Conservation (phyloP, 345 rosid species). For the Excoecaria agallocha region DNA sequence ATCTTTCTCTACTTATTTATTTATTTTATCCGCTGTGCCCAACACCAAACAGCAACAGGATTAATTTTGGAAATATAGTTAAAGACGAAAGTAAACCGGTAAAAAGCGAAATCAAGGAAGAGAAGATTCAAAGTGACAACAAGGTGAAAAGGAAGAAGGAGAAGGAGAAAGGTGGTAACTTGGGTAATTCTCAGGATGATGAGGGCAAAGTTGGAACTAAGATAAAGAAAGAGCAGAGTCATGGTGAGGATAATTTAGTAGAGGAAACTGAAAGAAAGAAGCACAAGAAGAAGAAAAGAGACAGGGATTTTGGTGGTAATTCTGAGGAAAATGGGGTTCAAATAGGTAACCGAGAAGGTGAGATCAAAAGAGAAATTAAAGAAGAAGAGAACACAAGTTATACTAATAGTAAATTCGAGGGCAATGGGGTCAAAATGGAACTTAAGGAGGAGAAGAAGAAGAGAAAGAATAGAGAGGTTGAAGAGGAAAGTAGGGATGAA, state of each 20-base stretch:
- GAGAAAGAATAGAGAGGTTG: slow-evolving; percentile 29
- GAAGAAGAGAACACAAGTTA: slow-evolving; percentile 10
- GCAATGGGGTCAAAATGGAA: background rate
- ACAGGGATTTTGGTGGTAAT: background rate
- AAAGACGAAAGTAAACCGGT: background rate
- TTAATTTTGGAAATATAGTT: slow-evolving; percentile 1
- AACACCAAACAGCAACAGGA: background rate
- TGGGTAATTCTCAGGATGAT: background rate
- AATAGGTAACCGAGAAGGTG: slow-evolving; percentile 4
- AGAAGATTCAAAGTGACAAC: background rate
- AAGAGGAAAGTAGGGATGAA: slow-evolving; percentile 19
- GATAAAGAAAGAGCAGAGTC: background rate
- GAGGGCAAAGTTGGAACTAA: background rate
- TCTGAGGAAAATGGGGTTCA: slow-evolving; percentile 14
- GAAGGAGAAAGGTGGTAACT: background rate
- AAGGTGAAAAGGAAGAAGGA: background rate
- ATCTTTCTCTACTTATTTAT: no score
- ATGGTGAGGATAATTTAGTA: background rate
- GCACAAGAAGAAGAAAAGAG: slow-evolving; percentile 8
- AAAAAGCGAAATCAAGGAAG: background rate
- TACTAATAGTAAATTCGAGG: background rate
- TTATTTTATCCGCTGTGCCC: no score
- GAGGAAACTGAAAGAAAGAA: slow-evolving; percentile 15
- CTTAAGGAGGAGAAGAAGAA: slow-evolving; percentile 11
- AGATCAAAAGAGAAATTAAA: slow-evolving; percentile 8